Base-by-base conservation (phyloP, 139 green algal genomes). In the Raphidocelis subcapitata region DNA sequence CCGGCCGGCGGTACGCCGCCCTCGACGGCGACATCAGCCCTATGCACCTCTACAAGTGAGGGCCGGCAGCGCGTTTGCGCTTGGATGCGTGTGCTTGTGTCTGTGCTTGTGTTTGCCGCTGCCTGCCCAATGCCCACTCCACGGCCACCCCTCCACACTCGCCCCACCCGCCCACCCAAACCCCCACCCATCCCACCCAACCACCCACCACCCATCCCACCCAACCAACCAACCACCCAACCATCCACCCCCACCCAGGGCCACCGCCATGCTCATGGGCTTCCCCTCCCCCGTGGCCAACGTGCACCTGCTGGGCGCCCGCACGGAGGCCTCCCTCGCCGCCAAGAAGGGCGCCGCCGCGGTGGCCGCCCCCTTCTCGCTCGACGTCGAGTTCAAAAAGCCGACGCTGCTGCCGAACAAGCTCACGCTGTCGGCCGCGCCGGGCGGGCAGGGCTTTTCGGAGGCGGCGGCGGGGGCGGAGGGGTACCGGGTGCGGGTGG, bases 21-120 rank as follows among this genome's bases (percentile, higher is more conserved):
- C 41, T 79, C 16, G 73, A 79, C 46, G 73, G 73, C 23, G 73
- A 79, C 55, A 73, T 73, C 73, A 73, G 64, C 55, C 73, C 73
- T 36, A 79, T 79, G 73, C 73, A 79, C 64, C 37, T 79, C 28
- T 69, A 73, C 55, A 68, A 67, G 41, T 49, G 41, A n/a, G n/a
- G n/a, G n/a, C n/a, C n/a, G n/a, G n/a, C n/a, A n/a, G n/a, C n/a
- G n/a, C n/a, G n/a, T n/a, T n/a, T n/a, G n/a, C n/a, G n/a, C n/a
- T n/a, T n/a, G n/a, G n/a, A n/a, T n/a, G n/a, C n/a, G n/a, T n/a
- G n/a, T n/a, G n/a, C n/a, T n/a, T n/a, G n/a, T n/a, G n/a, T n/a
- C n/a, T n/a, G n/a, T n/a, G n/a, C n/a, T n/a, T n/a, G n/a, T n/a
- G n/a, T n/a, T n/a, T n/a, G n/a, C n/a, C n/a, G n/a, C n/a, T n/a